Base-by-base conservation (phyloP, 805 yeast genomes). In the Osmozyma mogii region DNA sequence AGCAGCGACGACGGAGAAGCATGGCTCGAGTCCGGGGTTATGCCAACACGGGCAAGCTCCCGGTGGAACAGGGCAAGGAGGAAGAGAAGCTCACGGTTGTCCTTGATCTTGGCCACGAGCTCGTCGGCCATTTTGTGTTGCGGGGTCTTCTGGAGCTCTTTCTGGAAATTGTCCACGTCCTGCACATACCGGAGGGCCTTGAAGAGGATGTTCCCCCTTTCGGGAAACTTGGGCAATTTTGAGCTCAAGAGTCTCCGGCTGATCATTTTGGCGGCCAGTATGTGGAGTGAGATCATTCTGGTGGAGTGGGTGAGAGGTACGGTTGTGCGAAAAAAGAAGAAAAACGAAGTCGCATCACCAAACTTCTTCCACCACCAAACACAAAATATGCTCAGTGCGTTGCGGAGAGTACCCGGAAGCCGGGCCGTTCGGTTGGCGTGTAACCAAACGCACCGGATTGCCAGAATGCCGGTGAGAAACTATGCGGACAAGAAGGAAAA, bases 21-120 rank as follows among this genome's bases (percentile, higher is more conserved):
- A 12, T 41, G 29, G n/a, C 36, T 24, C 9, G 42, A 23, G 9
- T 29, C 28, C 5, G 39, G 49, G 5, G 39, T 35, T 14, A 60
- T 52, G 5, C 58, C 62, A 5, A 55, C 28, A 27, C 43, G 43
- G 11, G 36, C 31, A 27, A 64, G 53, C 34, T 60, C 58, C 9
- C 32, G 28, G 30, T 57, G 58, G 40, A 61, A 60, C 9, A 47
- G 35, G 25, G 56, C 43, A 15, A 63, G 38, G 9, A 56, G 37
- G 27, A 41, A 45, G 22, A 55, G 41, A 11, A 61, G 39, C 31
- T 61, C 65, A 2, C 55, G 52, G 11, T 45, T 43, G 15, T 27
- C 35, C 3, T 34, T 34, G 9, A 61, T 52, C 9, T 34, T 32
- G 2, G 28, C 29, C 28, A 63, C 31, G 7, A 63, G 40, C 17